Evolutionary conservation across 1,284 basidiomycete species (phyloP).

Genomic region (Malassezia arunalokei): DNA sequence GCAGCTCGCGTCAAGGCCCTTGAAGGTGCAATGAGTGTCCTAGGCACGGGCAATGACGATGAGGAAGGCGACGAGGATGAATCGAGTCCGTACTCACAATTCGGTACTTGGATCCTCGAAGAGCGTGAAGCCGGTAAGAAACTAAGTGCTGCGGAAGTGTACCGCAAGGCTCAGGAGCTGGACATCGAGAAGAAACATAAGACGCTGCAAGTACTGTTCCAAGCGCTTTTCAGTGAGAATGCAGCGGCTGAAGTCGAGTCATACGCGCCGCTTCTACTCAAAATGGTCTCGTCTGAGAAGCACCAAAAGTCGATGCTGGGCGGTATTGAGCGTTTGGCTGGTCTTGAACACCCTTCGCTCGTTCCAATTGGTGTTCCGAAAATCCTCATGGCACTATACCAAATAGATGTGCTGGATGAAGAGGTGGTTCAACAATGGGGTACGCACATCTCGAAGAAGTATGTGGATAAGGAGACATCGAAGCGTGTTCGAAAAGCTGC

Average conservation of each 20-base stretch:
- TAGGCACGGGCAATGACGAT: slow-evolving; percentile 52
- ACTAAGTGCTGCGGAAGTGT: slow-evolving; percentile 56
- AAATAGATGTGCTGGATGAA: slow-evolving; percentile 83
- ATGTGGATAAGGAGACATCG: slow-evolving; percentile 84
- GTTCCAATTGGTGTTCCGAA: slow-evolving; percentile 58
- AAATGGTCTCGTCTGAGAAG: slow-evolving; percentile 63
- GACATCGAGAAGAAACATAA: slow-evolving; percentile 95
- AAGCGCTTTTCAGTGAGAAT: slow-evolving; percentile 72
- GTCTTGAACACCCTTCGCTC: slow-evolving; percentile 34
- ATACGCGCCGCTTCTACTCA: slow-evolving; percentile 65
- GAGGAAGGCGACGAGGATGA: slow-evolving; percentile 62
- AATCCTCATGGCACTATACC: slow-evolving; percentile 88
- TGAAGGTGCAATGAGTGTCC: slow-evolving; percentile 55
- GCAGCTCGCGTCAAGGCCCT: slow-evolving; percentile 70
- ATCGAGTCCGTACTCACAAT: slow-evolving; percentile 60
- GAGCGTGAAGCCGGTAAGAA: slow-evolving; percentile 52
- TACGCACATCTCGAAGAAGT: slow-evolving; percentile 89
- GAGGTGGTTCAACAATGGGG: slow-evolving; percentile 84
- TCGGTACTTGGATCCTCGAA: slow-evolving; percentile 77
- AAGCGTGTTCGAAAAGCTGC: slow-evolving; percentile 93
- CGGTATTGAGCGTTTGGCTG: slow-evolving; percentile 42
- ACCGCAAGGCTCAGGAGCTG: slow-evolving; percentile 78
- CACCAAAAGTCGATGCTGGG: slow-evolving; percentile 84
- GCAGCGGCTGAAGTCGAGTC: slow-evolving; percentile 62
- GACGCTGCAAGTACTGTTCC: slow-evolving; percentile 69